Percentiles rank a stretch among this genome's conserved stretches.
These are phyloP conservation scores for Didymella pinodella DNA, from an alignment of 2,329 filamentous ascomycete species.

Conservation along the genomic window DNA sequence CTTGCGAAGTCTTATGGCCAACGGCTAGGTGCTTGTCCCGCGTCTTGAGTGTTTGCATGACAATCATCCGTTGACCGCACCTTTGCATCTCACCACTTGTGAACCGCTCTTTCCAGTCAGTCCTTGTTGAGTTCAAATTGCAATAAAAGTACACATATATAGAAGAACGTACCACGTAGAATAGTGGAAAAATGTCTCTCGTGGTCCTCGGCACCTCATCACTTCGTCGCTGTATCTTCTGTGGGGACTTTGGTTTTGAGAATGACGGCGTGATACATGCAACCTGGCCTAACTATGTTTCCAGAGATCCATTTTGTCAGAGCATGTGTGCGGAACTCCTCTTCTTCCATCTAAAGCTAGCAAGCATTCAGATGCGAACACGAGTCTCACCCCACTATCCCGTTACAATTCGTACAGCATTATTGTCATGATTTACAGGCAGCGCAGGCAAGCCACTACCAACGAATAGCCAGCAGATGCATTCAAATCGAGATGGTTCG, in stretches of 20 bases:
- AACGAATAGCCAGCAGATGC: neutral
- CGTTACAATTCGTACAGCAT: neutral
- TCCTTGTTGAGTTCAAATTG: slow-evolving; percentile 9
- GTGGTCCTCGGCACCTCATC: neutral
- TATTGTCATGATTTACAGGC: neutral
- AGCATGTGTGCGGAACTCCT: neutral
- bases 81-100: slow-evolving; percentile 12
- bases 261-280: neutral
- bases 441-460: neutral
- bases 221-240: neutral
- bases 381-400: neutral
- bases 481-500: neutral
- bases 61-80: slow-evolving; percentile 1
- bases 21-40: slow-evolving; percentile 6
- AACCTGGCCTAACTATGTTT: neutral
- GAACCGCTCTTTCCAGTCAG: slow-evolving; percentile 5
- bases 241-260: neutral
- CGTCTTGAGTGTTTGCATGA: neutral
- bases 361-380: neutral
- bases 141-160: slow-evolving; percentile 15
- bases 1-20: slow-evolving; percentile 17
- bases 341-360: neutral
- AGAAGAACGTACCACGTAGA: slow-evolving; percentile 17
- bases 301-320: neutral
- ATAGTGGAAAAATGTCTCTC: neutral